Percentiles rank a stretch among this genome's conserved stretches.
These are phyloP conservation scores for Fomitiporia mediterranea DNA, from an alignment of 1,284 basidiomycete species.

Conservation along the genomic window DNA sequence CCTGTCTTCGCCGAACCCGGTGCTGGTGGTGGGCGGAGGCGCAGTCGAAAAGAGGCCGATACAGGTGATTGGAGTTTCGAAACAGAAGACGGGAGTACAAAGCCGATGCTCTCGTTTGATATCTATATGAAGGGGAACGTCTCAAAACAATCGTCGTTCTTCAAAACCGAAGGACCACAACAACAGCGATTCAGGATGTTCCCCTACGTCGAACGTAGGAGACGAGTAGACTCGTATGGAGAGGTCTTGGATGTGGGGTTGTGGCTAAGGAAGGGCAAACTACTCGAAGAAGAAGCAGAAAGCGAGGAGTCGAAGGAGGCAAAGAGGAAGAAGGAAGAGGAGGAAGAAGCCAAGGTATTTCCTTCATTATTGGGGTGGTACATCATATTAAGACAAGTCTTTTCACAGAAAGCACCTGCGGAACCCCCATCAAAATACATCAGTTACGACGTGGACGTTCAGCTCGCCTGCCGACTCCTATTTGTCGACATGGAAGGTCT, in stretches of 20 bases:
- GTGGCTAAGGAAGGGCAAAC: conserved; percentile 87
- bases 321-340: conserved; percentile 62
- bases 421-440: conserved; percentile 94
- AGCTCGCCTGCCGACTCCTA: conserved; percentile 79
- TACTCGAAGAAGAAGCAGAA: conserved; percentile 84
- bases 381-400: conserved; percentile 19
- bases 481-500: conserved; percentile 96
- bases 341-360: conserved; percentile 76
- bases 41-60: conserved; percentile 36
- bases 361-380: not conserved
- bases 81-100: conserved; percentile 65
- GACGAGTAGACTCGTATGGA: conserved; percentile 92
- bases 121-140: conserved; percentile 96
- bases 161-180: conserved; percentile 67
- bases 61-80: conserved; percentile 66
- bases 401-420: conserved; percentile 54
- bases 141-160: conserved; percentile 76
- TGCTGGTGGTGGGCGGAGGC: conserved; percentile 20
- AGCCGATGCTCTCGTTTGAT: conserved; percentile 83
- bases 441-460: conserved; percentile 66
- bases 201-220: conserved; percentile 90
- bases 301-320: conserved; percentile 76
- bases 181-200: conserved; percentile 92
- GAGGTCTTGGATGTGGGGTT: conserved; percentile 92
- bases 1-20: conserved; percentile 24